Conservation (phyloP, 2,329 filamentous ascomycete species). For the Tetracladium maxilliforme region DNA sequence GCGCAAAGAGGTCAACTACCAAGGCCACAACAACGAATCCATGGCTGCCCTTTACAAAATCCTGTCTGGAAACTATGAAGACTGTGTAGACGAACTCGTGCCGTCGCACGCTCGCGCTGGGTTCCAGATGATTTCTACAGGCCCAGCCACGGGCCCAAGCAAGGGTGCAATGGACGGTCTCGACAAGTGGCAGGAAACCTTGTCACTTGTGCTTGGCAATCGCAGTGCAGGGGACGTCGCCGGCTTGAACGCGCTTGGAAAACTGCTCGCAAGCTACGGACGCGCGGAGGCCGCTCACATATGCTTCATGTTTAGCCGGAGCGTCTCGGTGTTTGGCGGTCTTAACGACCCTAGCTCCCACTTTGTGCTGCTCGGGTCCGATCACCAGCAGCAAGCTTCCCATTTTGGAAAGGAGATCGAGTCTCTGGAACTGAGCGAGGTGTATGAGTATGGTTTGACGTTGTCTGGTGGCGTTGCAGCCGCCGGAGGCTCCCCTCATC, state of each 20-base stretch:
- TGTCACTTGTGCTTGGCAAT: conserved; percentile 77
- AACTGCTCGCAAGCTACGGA: conserved; percentile 70
- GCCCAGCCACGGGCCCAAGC: conserved; percentile 40
- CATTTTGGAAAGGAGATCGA: conserved; percentile 71
- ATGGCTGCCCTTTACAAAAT: conserved; percentile 87
- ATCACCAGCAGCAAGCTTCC: conserved; percentile 57
- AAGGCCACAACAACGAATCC: conserved; percentile 68
- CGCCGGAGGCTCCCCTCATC: conserved; percentile 54
- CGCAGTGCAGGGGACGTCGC: conserved; percentile 65
- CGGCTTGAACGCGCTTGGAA: conserved; percentile 68
- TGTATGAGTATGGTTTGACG: conserved; percentile 81
- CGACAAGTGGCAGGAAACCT: conserved; percentile 86
- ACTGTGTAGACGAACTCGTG: conserved; percentile 91
- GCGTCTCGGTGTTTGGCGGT: conserved; percentile 59
- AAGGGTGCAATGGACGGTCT: conserved; percentile 71
- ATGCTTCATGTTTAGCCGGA: conserved; percentile 78
- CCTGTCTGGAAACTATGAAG: conserved; percentile 84
- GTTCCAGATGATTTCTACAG: conserved; percentile 77
- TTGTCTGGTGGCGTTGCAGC: conserved; percentile 44
- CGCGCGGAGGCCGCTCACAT: conserved; percentile 85
- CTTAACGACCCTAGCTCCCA: conserved; percentile 66
- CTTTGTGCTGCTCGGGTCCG: conserved; percentile 73
- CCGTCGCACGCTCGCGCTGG: conserved; percentile 85
- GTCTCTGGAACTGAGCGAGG: conserved; percentile 82
- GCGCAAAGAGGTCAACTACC: conserved; percentile 78